Percentiles rank a stretch among this genome's conserved stretches.
Evolutionary conservation across 2,329 filamentous ascomycete species (phyloP).

Genomic region (Pestalotiopsis sp.): DNA sequence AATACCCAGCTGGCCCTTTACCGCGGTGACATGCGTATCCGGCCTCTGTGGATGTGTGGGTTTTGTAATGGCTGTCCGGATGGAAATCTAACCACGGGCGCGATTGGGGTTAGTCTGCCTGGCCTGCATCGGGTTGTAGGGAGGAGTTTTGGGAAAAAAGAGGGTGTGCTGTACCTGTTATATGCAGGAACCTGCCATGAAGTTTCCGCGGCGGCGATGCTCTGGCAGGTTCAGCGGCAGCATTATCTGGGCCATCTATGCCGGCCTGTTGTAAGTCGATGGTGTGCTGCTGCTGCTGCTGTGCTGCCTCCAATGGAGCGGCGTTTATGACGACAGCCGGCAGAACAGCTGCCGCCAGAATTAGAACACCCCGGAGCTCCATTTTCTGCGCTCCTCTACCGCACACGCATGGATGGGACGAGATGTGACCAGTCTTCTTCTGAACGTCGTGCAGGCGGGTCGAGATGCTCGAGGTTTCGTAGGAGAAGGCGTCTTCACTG

Average conservation of each 20-base stretch:
- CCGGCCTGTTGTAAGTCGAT: constrained; percentile 22
- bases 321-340: constrained; percentile 25
- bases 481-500: neutral
- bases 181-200: constrained; percentile 81
- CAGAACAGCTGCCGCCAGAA: constrained; percentile 29
- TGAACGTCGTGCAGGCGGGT: neutral
- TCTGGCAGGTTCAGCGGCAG: constrained; percentile 10
- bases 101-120: constrained; percentile 17
- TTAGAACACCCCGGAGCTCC: constrained; percentile 21
- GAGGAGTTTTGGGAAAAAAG: constrained; percentile 17
- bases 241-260: constrained; percentile 20
- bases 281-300: constrained; percentile 23
- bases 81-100: constrained; percentile 72
- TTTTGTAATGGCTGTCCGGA: constrained; percentile 84
- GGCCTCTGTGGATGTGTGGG: constrained; percentile 71
- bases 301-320: constrained; percentile 24
- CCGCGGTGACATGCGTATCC: constrained; percentile 78
- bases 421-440: neutral
- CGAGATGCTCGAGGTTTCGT: neutral
- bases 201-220: constrained; percentile 42
- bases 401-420: neutral
- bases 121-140: constrained; percentile 14
- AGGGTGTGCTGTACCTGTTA: constrained; percentile 68
- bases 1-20: constrained; percentile 75
- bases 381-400: constrained; percentile 21